Base-by-base conservation (phyloP, 2,329 filamentous ascomycete genomes). In the Thelonectria rubi region DNA sequence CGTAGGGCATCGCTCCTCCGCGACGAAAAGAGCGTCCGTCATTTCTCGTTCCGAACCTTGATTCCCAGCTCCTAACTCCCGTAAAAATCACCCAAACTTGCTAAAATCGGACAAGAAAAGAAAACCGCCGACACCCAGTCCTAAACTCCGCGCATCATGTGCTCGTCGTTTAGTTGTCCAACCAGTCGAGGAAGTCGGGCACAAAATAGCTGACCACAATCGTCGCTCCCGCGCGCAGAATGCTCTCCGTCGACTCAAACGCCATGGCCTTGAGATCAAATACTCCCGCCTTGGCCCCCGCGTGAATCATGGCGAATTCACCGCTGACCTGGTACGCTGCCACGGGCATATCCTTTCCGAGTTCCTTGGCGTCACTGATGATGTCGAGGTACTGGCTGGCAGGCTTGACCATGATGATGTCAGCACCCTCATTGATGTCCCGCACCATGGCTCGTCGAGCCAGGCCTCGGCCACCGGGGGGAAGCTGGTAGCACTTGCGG, bases 391-490 rank as follows among this genome's bases (percentile, higher is more conserved):
- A 99, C 77, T 94, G 93, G 71, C 91, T 91, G 10, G 95, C 95
- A 2, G 95, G 95, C 84, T 99, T 99, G 64, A 99, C 95, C 94
- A 99, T 97, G 79, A 99, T 97, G 69, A 97, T 93, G 74, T 99
- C 95, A 18, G 95, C 95, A 24, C 95, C 95, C 79, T 99, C 95
- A 66, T 85, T 86, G 69, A 99, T 94, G 75, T 99, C 95, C 69
- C 95, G 87, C 42, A 88, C 81, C 67, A 99, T 97, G 50, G 95
- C 95, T 69, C 95, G 88, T 67, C 95, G 88, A 15, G 95, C 95
- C 46, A 99, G 87, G 34, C 95, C 95, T 52, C 95, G 90, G 24
- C 94, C 95, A 63, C 94, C 94, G 0, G 93, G 93, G 1, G 95
- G 95, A 11, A 99, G 86, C 81, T 99, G 95, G 81, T 99, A 99